Base-by-base conservation (phyloP, 2,329 filamentous ascomycete genomes). In the Onygenales sp. region DNA sequence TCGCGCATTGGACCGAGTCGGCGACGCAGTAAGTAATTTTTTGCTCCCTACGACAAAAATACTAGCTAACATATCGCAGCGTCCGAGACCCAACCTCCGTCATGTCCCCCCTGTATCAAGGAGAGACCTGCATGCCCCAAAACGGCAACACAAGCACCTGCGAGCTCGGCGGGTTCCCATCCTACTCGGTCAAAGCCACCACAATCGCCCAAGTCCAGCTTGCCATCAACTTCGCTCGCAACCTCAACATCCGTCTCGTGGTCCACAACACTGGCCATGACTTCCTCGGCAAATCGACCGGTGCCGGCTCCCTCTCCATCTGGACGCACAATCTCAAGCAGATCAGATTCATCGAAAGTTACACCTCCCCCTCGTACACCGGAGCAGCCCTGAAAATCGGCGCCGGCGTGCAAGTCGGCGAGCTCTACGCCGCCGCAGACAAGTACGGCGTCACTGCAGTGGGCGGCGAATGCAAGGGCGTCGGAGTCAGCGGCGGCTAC, bases 311-410 rank as follows among this genome's bases (percentile, higher is more conserved):
- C 4, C 56, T 69, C 31, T 58, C 49, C 1, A 59, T 69, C 27
- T 69, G 67, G 67, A 68, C 61, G 10, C 67, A 69, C 50, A 44
- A 67, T 42, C 52, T 68, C 43, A 65, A 63, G 37, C 52, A 59
- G 14, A 62, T 69, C 27, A 58, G 65, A 9, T 62, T 61, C 49
- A 49, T 49, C 32, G 32, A 34, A 21, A 37, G 21, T 3, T 73
- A 77, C 62, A 60, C 58, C 2, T 62, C 66, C 8, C 62, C 63
- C 3, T 57, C 56, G 14, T 74, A 72, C 53, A 63, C 62, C 0
- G 78, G 78, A 0, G 66, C 73, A 2, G 80, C 78, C 0, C 71
- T 82, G 58, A 82, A 78, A 62, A 67, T 80, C 14, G 79, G 77
- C 2, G 72, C 78, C 8, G 80, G 80, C 51, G 74, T 82, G 7